Evolutionary conservation across 129 eudicot genomes (phyloP), one percentile per base, ranked within the genome.

Genomic region (Arctium lappa): DNA sequence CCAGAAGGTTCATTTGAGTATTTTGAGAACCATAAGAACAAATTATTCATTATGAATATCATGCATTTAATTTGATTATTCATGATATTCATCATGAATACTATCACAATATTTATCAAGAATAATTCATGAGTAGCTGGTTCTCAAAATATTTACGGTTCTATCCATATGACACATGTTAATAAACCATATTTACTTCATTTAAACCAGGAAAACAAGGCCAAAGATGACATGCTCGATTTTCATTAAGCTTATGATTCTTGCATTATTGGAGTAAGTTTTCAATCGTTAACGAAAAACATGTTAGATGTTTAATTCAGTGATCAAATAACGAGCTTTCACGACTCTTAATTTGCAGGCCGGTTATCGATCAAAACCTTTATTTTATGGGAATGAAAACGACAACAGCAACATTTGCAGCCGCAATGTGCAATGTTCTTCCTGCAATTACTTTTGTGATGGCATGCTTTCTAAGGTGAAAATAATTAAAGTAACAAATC

Each of bases 361-460:
- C 97, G 4, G 94, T 92, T 39, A 88, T 92, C 11, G 97, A 92
- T 86, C 97, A 92, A 29, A 92, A 90, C 82, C 85, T 92, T 5
- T 92, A 85, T 75, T 87, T 86, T 62, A 79, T 83, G 81, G 97
- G 97, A 42, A 83, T 92, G 87, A 89, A 88, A 78, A 86, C 91
- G 72, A 92, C 97, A 32, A 88, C 97, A 46, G 97, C 94, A 2
- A 90, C 97, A 29, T 92, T 92, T 87, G 89, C 92, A 78, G 87
- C 92, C 18, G 94, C 94, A 6, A 82, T 90, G 91, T 60, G 74
- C 60, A 92, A 92, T 65, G 83, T 90, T 33, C 90, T 92, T 79
- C 97, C 97, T 8, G 97, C 94, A 42, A 87, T 92, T 33, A 92
- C 97, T 12, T 88, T 92, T 79, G 66, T 90, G 9, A 84, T 92